Evolutionary conservation across 139 green algal species (phyloP).

Genomic region (Pedinophyceae sp.): DNA sequence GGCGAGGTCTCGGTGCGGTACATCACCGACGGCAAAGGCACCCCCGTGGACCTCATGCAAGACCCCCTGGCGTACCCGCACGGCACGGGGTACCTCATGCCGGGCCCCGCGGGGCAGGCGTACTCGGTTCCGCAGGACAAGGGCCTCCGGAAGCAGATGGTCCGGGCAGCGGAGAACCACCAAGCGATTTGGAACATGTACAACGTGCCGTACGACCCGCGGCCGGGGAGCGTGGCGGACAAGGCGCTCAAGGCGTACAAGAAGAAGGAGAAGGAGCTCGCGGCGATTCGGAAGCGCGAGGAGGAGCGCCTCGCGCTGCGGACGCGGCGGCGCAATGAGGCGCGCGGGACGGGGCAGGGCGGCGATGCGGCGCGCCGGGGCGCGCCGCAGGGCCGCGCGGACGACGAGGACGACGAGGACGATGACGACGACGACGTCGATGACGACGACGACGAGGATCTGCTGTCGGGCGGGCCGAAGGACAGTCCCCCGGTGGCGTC

Average conservation of each 20-base stretch:
- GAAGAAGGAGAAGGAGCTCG: slow-evolving; percentile 16
- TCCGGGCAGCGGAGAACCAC: slow-evolving; percentile 16
- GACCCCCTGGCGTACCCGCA: slow-evolving; percentile 82
- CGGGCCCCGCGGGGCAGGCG: slow-evolving; percentile 55
- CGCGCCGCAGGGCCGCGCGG: neutral
- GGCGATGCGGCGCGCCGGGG: too few species aligned
- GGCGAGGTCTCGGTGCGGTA: slow-evolving; percentile 62
- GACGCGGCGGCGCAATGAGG: slow-evolving; percentile 26
- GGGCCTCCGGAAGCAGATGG: slow-evolving; percentile 42
- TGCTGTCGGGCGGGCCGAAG: slow-evolving; percentile 15
- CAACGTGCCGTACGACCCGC: slow-evolving; percentile 57
- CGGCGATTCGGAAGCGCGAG: slow-evolving; percentile 30
- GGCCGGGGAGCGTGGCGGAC: slow-evolving; percentile 28
- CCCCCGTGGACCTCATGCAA: slow-evolving; percentile 33
- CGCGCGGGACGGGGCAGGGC: neutral
- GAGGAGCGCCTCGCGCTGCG: slow-evolving; percentile 25
- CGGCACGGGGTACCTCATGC: slow-evolving; percentile 64
- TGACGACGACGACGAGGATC: slow-evolving; percentile 23
- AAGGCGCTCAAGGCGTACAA: slow-evolving; percentile 22
- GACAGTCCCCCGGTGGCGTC: slow-evolving; percentile 7
- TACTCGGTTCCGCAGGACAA: slow-evolving; percentile 51
- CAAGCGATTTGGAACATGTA: slow-evolving; percentile 31
- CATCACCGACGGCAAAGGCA: slow-evolving; percentile 49
- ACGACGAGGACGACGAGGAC: neutral
- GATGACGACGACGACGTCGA: slow-evolving; percentile 9